Evolutionary conservation across 2,329 filamentous ascomycete species (phyloP).

Genomic region (Fusarium begoniae): DNA sequence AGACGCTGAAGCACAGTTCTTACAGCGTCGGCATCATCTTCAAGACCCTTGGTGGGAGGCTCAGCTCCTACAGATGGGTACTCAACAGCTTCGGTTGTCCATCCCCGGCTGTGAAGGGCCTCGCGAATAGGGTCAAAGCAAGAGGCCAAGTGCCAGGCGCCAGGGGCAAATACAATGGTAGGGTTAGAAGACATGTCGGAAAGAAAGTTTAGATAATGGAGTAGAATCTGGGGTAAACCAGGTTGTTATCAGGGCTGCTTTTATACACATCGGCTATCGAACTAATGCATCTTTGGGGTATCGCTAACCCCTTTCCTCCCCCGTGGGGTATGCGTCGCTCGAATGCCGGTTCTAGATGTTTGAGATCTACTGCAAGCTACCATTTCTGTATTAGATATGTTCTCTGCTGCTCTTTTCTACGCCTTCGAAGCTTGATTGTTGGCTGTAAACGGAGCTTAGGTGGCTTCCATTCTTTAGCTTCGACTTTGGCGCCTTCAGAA

Average conservation of each 20-base stretch:
- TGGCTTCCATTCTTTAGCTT: background rate
- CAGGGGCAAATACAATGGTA: slow-evolving; percentile 50
- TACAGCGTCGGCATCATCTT: slow-evolving; percentile 47
- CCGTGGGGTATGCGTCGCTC: background rate
- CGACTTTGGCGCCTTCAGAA: too few relatives aligned
- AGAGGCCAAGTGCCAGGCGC: slow-evolving; percentile 50
- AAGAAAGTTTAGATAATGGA: background rate
- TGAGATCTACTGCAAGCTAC: background rate
- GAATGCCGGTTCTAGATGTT: background rate
- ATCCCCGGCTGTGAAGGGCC: slow-evolving; percentile 46
- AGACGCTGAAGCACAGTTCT: slow-evolving; percentile 42
- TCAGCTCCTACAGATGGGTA: slow-evolving; percentile 48
- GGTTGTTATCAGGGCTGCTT: background rate
- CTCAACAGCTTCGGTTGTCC: slow-evolving; percentile 43
- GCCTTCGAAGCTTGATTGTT: background rate
- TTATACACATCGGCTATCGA: background rate
- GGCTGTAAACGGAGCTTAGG: background rate
- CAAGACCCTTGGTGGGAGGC: slow-evolving; percentile 37
- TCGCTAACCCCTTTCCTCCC: background rate
- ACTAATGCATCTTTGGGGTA: background rate
- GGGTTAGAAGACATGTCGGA: slow-evolving; percentile 3
- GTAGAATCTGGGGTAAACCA: background rate
- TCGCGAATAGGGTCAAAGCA: slow-evolving; percentile 44
- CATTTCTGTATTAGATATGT: background rate
- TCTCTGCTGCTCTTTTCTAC: background rate